These are phyloP conservation scores for Xanthoconium separans DNA, from an alignment of 1,284 basidiomycete genomes.

Conservation along the genomic window DNA sequence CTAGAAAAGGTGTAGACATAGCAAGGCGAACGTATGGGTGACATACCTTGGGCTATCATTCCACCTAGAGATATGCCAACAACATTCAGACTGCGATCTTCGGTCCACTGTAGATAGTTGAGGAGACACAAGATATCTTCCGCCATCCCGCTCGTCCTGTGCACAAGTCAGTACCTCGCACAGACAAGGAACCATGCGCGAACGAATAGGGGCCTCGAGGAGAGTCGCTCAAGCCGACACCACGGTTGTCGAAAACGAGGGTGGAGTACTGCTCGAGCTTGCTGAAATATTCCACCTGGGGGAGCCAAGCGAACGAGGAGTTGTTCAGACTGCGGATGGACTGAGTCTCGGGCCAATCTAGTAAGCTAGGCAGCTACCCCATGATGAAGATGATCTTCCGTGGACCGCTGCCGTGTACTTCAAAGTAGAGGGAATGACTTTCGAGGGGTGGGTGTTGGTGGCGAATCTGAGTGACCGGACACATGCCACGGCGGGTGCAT, in stretches of 20 bases:
- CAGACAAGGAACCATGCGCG: conserved; percentile 3
- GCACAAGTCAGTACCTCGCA: background rate
- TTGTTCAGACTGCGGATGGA: conserved; percentile 49
- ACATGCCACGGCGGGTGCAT: conserved; percentile 65
- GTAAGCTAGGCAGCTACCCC: conserved; percentile 41
- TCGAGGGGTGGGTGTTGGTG: conserved; percentile 50
- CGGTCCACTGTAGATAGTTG: conserved; percentile 74
- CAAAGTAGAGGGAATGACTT: conserved; percentile 74
- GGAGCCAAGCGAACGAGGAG: conserved; percentile 61
- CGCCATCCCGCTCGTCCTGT: conserved; percentile 74
- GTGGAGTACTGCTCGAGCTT: conserved; percentile 51
- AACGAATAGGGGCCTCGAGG: conserved; percentile 72
- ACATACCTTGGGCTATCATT: conserved; percentile 77
- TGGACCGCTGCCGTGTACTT: conserved; percentile 66
- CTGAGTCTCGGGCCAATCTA: background rate
- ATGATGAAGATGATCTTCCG: conserved; percentile 71
- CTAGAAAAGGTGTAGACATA: conserved; percentile 33
- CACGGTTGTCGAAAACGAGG: conserved; percentile 86
- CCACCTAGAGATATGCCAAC: conserved; percentile 84
- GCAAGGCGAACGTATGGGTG: background rate
- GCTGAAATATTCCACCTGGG: conserved; percentile 60
- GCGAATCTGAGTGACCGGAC: conserved; percentile 61
- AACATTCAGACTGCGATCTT: conserved; percentile 60
- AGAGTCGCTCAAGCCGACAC: conserved; percentile 75
- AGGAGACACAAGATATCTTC: conserved; percentile 70